Evolutionary conservation across 495 filamentous ascomycete species (phyloP), one percentile per base, ranked within the genome.

Genomic region (Letharia lupina): DNA sequence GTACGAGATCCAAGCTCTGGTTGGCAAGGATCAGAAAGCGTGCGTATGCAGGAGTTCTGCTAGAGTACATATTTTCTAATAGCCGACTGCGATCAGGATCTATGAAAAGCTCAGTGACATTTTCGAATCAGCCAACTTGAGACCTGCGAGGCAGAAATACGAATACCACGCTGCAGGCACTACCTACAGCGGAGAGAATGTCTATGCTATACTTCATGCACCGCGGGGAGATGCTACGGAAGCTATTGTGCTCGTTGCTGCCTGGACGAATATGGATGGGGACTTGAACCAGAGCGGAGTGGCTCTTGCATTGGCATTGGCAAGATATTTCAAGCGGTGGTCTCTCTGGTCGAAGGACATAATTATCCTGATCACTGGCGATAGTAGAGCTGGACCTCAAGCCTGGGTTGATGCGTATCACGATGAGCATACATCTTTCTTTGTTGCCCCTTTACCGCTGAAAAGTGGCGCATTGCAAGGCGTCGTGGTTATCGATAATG

Each of bases 401-500:
- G 94, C 94, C 39, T 98, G 95, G 94, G 89, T 96, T 35, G 91
- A 96, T 70, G 95, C 95, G 4, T 98, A 98, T 76, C 94, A 98
- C 74, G 88, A 96, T 69, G 87, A 90, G 50, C 91, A 97, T 69
- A 76, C 82, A 45, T 81, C 87, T 1, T 69, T 75, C 9, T 81
- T 79, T 20, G 87, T 96, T 37, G 84, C 87, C 41, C 82, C 90
- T n/a, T 79, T 98, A 20, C 88, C 93, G 1, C 76, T 98, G 70
- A 98, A 96, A 77, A 93, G 90, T 60, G 94, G 94, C 18, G 89
- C 91, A 7, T 81, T 98, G 62, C 94, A 98, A 78, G 94, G 93
- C 11, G 95, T 90, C 31, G 78, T 98, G 33, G 92, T 91, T 33
- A 79, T 98, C n/a, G 94, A 98, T 77, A 97, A 96, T 71, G 87